Evolutionary conservation across 2,329 filamentous ascomycete species (phyloP).

Genomic region (Aspergillus brasiliensis): DNA sequence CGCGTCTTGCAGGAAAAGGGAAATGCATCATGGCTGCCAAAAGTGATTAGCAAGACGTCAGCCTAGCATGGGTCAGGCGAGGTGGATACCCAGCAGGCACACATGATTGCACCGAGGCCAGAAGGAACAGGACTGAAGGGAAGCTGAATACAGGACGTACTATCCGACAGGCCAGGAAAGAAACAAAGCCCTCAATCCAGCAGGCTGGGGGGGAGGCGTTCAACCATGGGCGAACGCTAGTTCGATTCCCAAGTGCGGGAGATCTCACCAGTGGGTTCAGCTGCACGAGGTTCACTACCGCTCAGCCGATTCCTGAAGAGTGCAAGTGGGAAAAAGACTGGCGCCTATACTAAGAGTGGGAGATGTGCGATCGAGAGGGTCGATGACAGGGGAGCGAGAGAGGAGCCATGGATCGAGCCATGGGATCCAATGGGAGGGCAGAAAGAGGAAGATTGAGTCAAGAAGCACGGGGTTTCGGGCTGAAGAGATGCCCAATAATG

Average conservation of each 20-base stretch:
- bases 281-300: constrained; percentile 9
- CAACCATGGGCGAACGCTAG: constrained; percentile 7
- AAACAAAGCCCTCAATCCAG: background rate
- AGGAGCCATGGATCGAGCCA: background rate
- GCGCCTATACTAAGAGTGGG: too few relatives aligned
- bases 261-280: constrained; percentile 15
- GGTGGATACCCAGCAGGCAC: background rate
- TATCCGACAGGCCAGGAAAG: too few relatives aligned
- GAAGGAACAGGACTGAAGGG: background rate
- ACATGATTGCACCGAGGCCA: background rate
- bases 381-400: constrained; percentile 11
- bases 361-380: background rate
- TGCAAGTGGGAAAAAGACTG: background rate
- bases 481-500: constrained; percentile 17
- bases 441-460: background rate
- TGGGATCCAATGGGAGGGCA: constrained; percentile 10
- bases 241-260: constrained; percentile 10
- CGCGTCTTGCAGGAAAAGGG: background rate
- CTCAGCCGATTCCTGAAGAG: constrained; percentile 4
- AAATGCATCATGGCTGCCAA: background rate
- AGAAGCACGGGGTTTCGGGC: constrained; percentile 7
- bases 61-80: constrained; percentile 14
- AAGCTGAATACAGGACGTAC: background rate
- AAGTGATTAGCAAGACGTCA: constrained; percentile 14
- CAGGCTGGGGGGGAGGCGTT: background rate